Evolutionary conservation across 2,329 filamentous ascomycete genomes (phyloP), one percentile per base, ranked within the genome.

Genomic region (Tolypocladium guangdongense): DNA sequence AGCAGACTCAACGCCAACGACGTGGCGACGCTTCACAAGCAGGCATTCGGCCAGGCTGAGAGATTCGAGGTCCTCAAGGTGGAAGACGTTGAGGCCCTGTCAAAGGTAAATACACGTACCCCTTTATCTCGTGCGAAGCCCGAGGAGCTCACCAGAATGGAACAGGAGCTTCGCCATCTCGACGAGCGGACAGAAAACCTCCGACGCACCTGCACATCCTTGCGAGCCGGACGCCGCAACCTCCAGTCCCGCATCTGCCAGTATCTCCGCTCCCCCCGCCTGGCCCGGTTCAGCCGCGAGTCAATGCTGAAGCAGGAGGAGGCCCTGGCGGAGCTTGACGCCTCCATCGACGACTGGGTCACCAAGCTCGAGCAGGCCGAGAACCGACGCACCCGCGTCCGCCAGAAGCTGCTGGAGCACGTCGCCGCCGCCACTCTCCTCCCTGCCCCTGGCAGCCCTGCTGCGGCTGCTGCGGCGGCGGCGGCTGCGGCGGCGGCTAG

Each of bases 371-470:
- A 91, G 63, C 80, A 86, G 57, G 86, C 87, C 11, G 88, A 92
- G 67, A 89, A 90, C 64, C 78, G 88, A 62, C 82, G 87, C 41
- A 84, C 83, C 18, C 78, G 86, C 7, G 82, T 92, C 46, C 80
- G 87, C 38, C 87, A 91, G 65, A 92, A 90, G 74, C 74, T 92
- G 14, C 78, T 92, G 4, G 87, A 92, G 68, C 88, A 92, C 63
- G 83, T 91, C 51, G 87, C 88, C 48, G 88, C 86, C 18, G 85
- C 87, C 2, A 72, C 81, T 51, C 80, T 80, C 7, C 72, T 86
- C 14, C 66, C 71, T 35, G 49, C 64, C 16, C 60, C 64, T 12
- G 56, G 60, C 66, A 35, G 11, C 14, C 22, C 59, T 2, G 39
- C 51, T 10, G 12, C 69, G 18, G 58, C 27, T 10, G 12, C 69